phyloP scores from a whole-genome alignment of 257 asterid species.

The Penstemon davidsonii region DNA sequence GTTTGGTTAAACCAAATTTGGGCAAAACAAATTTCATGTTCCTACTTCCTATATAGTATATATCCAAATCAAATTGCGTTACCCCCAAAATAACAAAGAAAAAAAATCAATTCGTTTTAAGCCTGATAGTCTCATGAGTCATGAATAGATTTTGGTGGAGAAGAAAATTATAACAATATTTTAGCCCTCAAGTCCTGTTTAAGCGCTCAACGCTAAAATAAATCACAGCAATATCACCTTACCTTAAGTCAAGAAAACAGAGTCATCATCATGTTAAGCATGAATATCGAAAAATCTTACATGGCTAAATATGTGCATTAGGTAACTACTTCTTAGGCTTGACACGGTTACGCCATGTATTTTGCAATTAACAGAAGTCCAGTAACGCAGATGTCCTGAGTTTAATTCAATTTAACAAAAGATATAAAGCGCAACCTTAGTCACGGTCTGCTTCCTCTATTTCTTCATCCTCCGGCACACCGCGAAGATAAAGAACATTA shows the following conservation, averaged over 20 bases:
- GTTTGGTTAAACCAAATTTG: no score
- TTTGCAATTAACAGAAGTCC: neutral
- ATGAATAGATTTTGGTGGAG: no score
- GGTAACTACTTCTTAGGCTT: neutral
- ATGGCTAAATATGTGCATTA: conserved; percentile 5
- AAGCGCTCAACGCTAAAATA: neutral
- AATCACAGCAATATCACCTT: neutral
- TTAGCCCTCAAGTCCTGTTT: no score
- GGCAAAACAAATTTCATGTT: no score
- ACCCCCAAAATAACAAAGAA: no score
- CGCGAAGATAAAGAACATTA: conserved; percentile 87
- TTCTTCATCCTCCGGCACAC: conserved; percentile 87
- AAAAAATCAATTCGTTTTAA: no score
- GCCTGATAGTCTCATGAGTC: no score
- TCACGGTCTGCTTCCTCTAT: conserved; percentile 69
- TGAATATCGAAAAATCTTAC: neutral
- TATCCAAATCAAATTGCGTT: no score
- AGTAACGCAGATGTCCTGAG: neutral
- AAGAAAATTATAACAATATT: no score
- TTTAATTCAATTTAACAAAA: conserved; percentile 17
- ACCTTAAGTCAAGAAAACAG: neutral
- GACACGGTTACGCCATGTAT: neutral
- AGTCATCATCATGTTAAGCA: neutral
- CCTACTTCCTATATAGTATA: no score
- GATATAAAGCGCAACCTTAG: conserved; percentile 29